Evolutionary conservation across 1,139 yeast species (phyloP).

Genomic region (Kodamaea fungicola): DNA sequence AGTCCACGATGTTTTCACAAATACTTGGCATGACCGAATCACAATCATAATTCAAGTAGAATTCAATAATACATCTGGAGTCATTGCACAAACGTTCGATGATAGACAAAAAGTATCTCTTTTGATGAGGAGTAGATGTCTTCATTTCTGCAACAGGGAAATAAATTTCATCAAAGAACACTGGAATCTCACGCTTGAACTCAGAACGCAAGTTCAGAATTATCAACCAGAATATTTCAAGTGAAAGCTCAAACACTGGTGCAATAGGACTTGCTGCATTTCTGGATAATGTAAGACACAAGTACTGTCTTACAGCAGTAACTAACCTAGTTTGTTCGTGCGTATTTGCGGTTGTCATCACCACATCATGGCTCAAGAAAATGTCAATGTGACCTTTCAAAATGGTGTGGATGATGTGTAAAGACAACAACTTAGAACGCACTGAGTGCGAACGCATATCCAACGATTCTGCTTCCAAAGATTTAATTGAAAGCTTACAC

Average conservation of each 20-base stretch:
- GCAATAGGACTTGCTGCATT: slow-evolving; percentile 92
- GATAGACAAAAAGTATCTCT: slow-evolving; percentile 76
- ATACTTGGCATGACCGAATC: slow-evolving; percentile 80
- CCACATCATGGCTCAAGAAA: slow-evolving; percentile 64
- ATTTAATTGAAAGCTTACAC: slow-evolving; percentile 87
- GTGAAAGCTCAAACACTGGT: slow-evolving; percentile 86
- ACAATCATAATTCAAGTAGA: slow-evolving; percentile 93
- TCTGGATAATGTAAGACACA: slow-evolving; percentile 78
- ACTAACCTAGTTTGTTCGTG: slow-evolving; percentile 64
- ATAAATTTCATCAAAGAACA: slow-evolving; percentile 87
- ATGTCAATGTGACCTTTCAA: slow-evolving; percentile 82
- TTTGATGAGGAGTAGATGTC: slow-evolving; percentile 89
- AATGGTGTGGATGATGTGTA: slow-evolving; percentile 84
- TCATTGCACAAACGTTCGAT: slow-evolving; percentile 81
- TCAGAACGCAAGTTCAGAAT: slow-evolving; percentile 79
- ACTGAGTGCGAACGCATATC: slow-evolving; percentile 92
- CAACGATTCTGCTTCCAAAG: slow-evolving; percentile 62
- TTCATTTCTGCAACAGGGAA: slow-evolving; percentile 92
- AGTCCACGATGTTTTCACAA: slow-evolving; percentile 78
- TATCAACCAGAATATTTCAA: slow-evolving; percentile 91
- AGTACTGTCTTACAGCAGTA: slow-evolving; percentile 79
- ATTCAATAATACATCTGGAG: slow-evolving; percentile 86
- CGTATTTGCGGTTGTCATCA: slow-evolving; percentile 54
- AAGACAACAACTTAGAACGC: slow-evolving; percentile 82
- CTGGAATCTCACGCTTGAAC: slow-evolving; percentile 90